Percentiles rank a stretch among this genome's conserved stretches.
phyloP scores from a whole-genome alignment of 495 filamentous ascomycete species.

The Aspergillus heteromorphus region DNA sequence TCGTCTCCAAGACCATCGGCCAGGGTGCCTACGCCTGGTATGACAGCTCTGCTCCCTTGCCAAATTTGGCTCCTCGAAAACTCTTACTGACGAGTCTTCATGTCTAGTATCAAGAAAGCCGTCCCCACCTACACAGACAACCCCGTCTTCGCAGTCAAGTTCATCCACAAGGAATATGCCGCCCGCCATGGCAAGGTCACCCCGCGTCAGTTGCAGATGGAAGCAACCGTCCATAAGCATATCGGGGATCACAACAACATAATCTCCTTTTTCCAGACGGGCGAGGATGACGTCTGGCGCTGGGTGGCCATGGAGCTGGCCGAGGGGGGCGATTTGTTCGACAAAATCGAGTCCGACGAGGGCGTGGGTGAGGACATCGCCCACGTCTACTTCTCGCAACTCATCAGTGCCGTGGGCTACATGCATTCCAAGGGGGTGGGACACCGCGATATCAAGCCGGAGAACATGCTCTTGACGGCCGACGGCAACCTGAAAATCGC shows the following conservation, averaged over 20 bases:
- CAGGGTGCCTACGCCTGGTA: conserved; percentile 96
- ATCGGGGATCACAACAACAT: conserved; percentile 88
- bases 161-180: conserved; percentile 96
- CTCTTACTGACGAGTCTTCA: conserved; percentile 6
- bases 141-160: conserved; percentile 93
- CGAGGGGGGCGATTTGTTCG: conserved; percentile 93
- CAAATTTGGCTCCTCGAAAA: not conserved
- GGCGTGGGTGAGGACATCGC: conserved; percentile 89
- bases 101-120: conserved; percentile 84
- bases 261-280: conserved; percentile 82
- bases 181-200: conserved; percentile 81
- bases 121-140: conserved; percentile 59
- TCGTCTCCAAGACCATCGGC: conserved; percentile 94
- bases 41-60: conserved; percentile 23
- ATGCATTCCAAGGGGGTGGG: conserved; percentile 92
- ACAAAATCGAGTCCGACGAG: conserved; percentile 97
- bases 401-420: conserved; percentile 84
- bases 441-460: conserved; percentile 86
- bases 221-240: conserved; percentile 81
- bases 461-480: conserved; percentile 78
- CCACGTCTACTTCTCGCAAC: conserved; percentile 91
- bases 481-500: conserved; percentile 91
- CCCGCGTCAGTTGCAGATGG: conserved; percentile 79
- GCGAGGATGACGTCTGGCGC: conserved; percentile 83
- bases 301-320: conserved; percentile 99